Base-by-base conservation (phyloP, 2,329 filamentous ascomycete genomes). In the Lecanicillium sp. region DNA sequence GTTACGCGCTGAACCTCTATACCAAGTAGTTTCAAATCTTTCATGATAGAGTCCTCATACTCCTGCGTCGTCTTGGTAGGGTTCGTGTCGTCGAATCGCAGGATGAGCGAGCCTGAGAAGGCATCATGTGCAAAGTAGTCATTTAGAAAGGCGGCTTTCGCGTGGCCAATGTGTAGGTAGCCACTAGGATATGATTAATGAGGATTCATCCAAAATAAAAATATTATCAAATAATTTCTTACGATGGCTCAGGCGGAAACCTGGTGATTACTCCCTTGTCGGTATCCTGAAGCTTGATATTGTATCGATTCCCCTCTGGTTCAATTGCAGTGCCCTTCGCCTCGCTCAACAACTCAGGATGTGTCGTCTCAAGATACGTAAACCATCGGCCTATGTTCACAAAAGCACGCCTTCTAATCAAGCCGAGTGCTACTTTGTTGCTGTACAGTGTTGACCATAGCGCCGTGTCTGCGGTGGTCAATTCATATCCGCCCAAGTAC, bases 71-170 rank as follows among this genome's bases (percentile, higher is more conserved):
- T 88, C 57, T 94, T 95, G 38, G 80, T 78, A 3, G 88, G 88
- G 60, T 95, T 95, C 37, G 89, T 95, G 56, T 95, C 89, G 56
- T 95, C 89, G 53, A 95, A 89, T 38, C 89, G 82, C 33, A 94
- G 73, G 41, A 90, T 78, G 46, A 95, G 68, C 48, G 80, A 89
- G 49, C 88, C 89, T 39, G 85, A 78, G 67, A 90, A 90, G 49
- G 83, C 82, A 59, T 86, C 80, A 57, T 94, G 86, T n/a, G 86
- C 87, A 50, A 94, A 94, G 69, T 89, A 94, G 60, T 94, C 86
- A 63, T 88, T 92, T 35, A 94, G 73, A 40, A 90, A 68, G 3
- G 85, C 85, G 15, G 85, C 85, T 63, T 94, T 94, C 46, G 85
- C 85, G 63, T 94, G 87, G 32, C 88, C 87, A 47, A 94, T 90